These are phyloP conservation scores for Pestalotiopsis sp. DNA, from an alignment of 2,329 filamentous ascomycete genomes.

Conservation along the genomic window DNA sequence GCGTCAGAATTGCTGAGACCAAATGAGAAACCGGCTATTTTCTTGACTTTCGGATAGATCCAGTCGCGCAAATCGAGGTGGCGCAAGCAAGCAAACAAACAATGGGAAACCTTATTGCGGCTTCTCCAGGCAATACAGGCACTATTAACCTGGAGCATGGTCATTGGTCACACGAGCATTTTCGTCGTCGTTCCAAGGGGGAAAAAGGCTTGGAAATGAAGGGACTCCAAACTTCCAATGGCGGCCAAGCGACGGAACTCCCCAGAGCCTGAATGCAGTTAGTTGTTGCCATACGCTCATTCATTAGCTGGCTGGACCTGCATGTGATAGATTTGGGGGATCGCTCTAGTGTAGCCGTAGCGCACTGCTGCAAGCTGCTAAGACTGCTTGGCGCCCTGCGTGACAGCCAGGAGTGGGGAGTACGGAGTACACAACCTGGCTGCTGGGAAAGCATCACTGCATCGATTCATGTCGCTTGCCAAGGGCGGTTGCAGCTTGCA, in stretches of 20 bases:
- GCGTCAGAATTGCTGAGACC: neutral
- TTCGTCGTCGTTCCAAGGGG: neutral
- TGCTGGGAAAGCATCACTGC: neutral
- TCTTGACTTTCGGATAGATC: neutral
- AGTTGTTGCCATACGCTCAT: neutral
- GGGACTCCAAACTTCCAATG: neutral
- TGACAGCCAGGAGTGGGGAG: neutral
- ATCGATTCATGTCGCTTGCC: neutral
- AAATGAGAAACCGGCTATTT: neutral
- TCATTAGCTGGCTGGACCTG: neutral
- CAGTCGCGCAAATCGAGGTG: neutral
- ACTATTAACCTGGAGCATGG: neutral
- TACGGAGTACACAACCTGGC: neutral
- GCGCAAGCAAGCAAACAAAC: neutral
- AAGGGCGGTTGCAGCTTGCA: neutral
- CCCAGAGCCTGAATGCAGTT: neutral
- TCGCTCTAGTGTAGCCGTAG: neutral
- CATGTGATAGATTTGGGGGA: slow-evolving; percentile 2
- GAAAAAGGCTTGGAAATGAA: neutral
- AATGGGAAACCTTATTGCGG: neutral
- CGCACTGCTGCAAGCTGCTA: neutral
- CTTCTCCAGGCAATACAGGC: neutral
- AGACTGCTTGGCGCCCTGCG: slow-evolving; percentile 2
- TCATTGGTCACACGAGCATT: slow-evolving; percentile 7
- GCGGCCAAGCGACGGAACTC: neutral